Conservation (phyloP, 2,329 filamentous ascomycete species). For the Metarhizium anisopliae region DNA sequence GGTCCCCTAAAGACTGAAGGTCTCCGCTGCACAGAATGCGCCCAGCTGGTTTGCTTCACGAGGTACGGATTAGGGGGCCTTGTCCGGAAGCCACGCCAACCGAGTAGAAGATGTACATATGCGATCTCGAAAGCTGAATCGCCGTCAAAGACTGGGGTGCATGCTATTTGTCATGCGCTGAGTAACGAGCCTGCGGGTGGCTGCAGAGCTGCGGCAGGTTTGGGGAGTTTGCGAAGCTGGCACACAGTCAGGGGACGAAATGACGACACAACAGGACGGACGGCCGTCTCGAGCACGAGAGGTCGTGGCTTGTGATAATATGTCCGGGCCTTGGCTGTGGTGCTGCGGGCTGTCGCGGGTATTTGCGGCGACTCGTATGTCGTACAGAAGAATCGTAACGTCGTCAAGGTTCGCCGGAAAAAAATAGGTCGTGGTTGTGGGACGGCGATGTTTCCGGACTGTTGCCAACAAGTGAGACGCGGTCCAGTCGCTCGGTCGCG, state of each 20-base stretch:
- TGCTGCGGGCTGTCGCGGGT: neutral
- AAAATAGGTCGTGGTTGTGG: slow-evolving; percentile 2
- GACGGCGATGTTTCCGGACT: neutral
- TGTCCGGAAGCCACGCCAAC: neutral
- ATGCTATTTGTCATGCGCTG: slow-evolving; percentile 8
- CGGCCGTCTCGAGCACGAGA: neutral
- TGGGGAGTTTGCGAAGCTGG: neutral
- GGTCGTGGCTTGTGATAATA: neutral
- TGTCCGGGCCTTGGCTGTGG: neutral
- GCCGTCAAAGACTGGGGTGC: slow-evolving; percentile 8
- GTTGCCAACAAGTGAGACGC: neutral
- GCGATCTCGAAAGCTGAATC: neutral
- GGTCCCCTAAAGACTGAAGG: slow-evolving; percentile 22
- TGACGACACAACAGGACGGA: neutral
- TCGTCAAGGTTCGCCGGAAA: slow-evolving; percentile 1
- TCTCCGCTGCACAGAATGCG: slow-evolving; percentile 18
- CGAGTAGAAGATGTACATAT: neutral
- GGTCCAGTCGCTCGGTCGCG: neutral
- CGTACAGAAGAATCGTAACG: neutral
- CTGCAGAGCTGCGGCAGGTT: neutral
- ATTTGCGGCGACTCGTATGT: neutral
- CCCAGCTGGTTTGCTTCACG: slow-evolving; percentile 5
- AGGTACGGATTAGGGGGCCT: neutral
- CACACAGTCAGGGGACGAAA: neutral
- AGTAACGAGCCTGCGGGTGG: neutral